Evolutionary conservation across 1,284 basidiomycete genomes (phyloP).

Genomic region (Garcileccinum viscosum): DNA sequence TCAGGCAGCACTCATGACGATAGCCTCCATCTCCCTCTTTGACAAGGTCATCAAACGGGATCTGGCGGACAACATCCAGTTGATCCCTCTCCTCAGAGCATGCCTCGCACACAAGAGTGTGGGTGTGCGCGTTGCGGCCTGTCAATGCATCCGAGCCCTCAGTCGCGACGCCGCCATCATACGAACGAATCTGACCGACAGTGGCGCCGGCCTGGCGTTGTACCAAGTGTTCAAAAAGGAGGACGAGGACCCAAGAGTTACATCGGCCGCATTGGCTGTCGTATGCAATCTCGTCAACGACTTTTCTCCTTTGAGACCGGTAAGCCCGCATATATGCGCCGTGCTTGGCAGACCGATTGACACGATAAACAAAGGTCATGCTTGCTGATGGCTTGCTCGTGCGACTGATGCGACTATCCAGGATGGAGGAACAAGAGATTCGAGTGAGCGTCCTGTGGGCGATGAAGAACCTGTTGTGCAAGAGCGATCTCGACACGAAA

Average conservation of each 20-base stretch:
- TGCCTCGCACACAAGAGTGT: constrained; percentile 67
- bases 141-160: constrained; percentile 84
- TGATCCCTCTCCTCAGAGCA: constrained; percentile 61
- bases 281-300: constrained; percentile 88
- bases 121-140: constrained; percentile 83
- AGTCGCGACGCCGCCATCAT: constrained; percentile 79
- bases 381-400: constrained; percentile 70
- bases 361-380: constrained; percentile 36
- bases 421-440: constrained; percentile 60
- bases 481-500: constrained; percentile 65
- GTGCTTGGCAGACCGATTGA: neutral
- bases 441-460: constrained; percentile 80
- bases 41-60: constrained; percentile 73
- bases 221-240: constrained; percentile 62
- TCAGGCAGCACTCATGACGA: constrained; percentile 72
- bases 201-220: constrained; percentile 75
- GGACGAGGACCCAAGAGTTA: constrained; percentile 74
- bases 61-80: constrained; percentile 60
- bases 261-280: constrained; percentile 74
- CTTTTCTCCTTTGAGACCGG: constrained; percentile 80
- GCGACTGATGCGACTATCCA: constrained; percentile 64
- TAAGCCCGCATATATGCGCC: constrained; percentile 42
- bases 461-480: constrained; percentile 78
- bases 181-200: constrained; percentile 83
- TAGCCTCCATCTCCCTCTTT: constrained; percentile 74